These are phyloP conservation scores for Psophocarpus tetragonolobus DNA, from an alignment of 306 rosid species.

Conservation along the genomic window DNA sequence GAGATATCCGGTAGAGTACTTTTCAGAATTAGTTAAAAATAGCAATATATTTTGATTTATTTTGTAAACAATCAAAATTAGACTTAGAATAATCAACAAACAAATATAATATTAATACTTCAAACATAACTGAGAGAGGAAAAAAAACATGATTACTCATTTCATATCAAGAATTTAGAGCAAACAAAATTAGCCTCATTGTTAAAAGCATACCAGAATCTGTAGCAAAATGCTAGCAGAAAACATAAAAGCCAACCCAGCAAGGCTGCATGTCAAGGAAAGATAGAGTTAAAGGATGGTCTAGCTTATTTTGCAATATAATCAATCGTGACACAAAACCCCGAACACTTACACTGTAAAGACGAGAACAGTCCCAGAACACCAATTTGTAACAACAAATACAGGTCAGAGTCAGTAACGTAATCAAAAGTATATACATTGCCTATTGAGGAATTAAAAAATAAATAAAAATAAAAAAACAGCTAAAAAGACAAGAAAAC, in stretches of 20 bases:
- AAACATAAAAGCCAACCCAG: slow-evolving; percentile 99
- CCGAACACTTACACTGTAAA: slow-evolving; percentile 77
- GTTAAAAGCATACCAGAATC: slow-evolving; percentile 69
- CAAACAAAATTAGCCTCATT: slow-evolving; percentile 25
- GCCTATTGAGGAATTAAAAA: background rate
- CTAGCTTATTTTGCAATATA: slow-evolving; percentile 34
- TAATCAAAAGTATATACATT: background rate
- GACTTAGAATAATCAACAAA: slow-evolving; percentile 12
- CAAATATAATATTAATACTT: background rate
- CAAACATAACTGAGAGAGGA: background rate
- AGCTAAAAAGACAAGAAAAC: background rate
- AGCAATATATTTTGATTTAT: background rate
- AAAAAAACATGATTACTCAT: background rate
- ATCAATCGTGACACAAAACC: slow-evolving; percentile 5
- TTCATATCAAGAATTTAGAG: slow-evolving; percentile 20
- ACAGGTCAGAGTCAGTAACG: slow-evolving; percentile 38
- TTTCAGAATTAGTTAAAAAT: background rate
- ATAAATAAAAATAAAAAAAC: background rate
- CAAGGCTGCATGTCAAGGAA: slow-evolving; percentile 67
- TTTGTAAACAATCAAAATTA: slow-evolving; percentile 11
- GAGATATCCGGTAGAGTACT: background rate
- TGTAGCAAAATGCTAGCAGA: slow-evolving; percentile 96
- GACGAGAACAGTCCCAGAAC: slow-evolving; percentile 36
- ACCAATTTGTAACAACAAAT: slow-evolving; percentile 39
- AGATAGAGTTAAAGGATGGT: slow-evolving; percentile 21